Evolutionary conservation across 176 grass and related monocot species (phyloP).

Genomic region (Oryza meyeriana): DNA sequence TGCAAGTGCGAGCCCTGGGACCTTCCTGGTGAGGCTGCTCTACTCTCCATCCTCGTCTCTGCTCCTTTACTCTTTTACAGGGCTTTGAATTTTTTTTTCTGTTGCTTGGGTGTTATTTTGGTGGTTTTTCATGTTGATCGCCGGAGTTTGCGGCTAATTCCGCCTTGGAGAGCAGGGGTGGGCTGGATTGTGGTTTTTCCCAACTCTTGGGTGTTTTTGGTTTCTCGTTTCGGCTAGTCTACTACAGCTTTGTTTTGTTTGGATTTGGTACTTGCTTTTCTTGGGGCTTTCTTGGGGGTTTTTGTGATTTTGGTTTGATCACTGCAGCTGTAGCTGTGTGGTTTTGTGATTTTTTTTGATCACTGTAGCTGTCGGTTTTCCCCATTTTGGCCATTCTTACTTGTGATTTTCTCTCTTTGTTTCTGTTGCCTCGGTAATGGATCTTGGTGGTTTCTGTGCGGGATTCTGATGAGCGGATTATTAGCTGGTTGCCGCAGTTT

Average conservation of each 20-base stretch:
- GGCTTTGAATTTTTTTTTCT: neutral
- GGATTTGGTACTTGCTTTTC: neutral
- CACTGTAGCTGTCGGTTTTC: neutral
- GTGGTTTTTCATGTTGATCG: neutral
- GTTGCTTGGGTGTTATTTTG: neutral
- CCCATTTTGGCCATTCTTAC: neutral
- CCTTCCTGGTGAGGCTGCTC: conserved; percentile 53
- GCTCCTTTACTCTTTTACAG: neutral
- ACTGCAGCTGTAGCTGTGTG: neutral
- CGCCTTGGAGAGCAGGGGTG: neutral
- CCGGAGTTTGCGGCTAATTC: neutral
- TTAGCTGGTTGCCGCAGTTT: neutral
- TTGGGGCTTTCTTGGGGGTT: no score
- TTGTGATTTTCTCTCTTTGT: neutral
- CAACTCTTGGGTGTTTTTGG: no score
- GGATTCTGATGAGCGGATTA: neutral
- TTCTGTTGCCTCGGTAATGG: neutral
- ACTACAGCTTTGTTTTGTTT: neutral
- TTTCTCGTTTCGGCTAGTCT: neutral
- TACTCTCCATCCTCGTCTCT: neutral
- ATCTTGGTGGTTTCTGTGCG: neutral
- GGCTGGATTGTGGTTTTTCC: neutral
- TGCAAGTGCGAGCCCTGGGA: conserved; percentile 99
- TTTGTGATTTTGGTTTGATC: neutral
- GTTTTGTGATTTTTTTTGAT: neutral